Base-by-base conservation (phyloP, 106 monocot species). In the Amphibolis antarctica region DNA sequence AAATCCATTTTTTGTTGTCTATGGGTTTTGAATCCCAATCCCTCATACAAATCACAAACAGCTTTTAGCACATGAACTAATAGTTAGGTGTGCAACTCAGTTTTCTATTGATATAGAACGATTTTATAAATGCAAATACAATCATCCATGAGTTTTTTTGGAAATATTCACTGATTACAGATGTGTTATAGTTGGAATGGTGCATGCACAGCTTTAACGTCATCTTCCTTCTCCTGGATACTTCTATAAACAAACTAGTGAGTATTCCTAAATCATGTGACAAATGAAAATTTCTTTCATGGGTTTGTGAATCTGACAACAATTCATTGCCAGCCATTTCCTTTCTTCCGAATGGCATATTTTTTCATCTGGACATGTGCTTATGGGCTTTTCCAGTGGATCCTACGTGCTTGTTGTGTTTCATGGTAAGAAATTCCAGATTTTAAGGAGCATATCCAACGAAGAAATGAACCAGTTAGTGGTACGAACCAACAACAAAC, bases 261-360 rank as follows among this genome's bases (percentile, higher is more conserved):
- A 62, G 61, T 62, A 15, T 42, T 36, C 7, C 28, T 62, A 17
- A n/a, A 14, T 25, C 23, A 26, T 13, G 9, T 26, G 24, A 55
- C 31, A 26, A 36, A 21, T 17, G 0, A 31, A 21, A 3, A 18
- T 25, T 55, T 42, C 30, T 55, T 14, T 12, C 44, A n/a, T 7
- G 12, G 12, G n/a, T 20, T 31, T 44, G 45, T 1, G 1, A 0
- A 45, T 5, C n/a, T 44, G 43, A 62, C 22, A 44, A 20, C 36
- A 50, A n/a, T 28, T 66, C 60, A 14, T 65, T 10, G 63, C 51
- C 85, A 92, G 92, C 74, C 79, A 23, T 80, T 92, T 75, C 86
- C 92, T 59, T 82, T 76, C 79, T 87, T 88, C 58, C 69, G 92
- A 22, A 87, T 92, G 73, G 68, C 84, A n/a, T 92, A 88, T 74